Percentiles rank a stretch among this genome's conserved stretches.
Evolutionary conservation across 176 grass and related monocot genomes (phyloP).

Genomic region (Oryza glumipatula): DNA sequence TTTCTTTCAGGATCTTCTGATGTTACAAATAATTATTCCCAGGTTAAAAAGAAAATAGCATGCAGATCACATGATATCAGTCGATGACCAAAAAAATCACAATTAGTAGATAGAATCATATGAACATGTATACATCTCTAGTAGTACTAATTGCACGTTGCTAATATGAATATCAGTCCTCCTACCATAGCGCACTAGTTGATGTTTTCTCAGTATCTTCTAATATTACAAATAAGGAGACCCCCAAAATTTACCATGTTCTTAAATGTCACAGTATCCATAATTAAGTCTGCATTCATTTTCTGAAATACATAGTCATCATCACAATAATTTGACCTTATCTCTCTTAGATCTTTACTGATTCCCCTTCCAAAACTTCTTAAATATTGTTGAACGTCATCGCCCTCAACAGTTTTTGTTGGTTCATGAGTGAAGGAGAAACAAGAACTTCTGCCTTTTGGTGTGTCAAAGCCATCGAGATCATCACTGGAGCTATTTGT

Average conservation of each 20-base stretch:
- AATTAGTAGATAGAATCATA: not conserved
- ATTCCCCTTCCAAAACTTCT: slow-evolving; percentile 43
- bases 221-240: slow-evolving; percentile 54
- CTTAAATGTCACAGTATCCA: slow-evolving; percentile 41
- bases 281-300: slow-evolving; percentile 24
- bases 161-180: not conserved
- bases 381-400: slow-evolving; percentile 46
- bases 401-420: slow-evolving; percentile 25
- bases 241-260: slow-evolving; percentile 52
- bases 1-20: slow-evolving; percentile 53
- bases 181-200: not conserved
- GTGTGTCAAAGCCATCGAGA: slow-evolving; percentile 46
- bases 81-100: not conserved
- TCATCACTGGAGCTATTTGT: slow-evolving; percentile 35
- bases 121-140: not conserved
- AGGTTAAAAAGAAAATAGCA: slow-evolving; percentile 4
- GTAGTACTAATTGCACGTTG: not conserved
- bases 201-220: slow-evolving; percentile 50
- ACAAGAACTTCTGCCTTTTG: slow-evolving; percentile 39
- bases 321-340: slow-evolving; percentile 41
- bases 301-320: slow-evolving; percentile 56
- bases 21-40: slow-evolving; percentile 25
- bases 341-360: slow-evolving; percentile 33
- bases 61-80: not conserved
- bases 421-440: slow-evolving; percentile 49